phyloP scores from a whole-genome alignment of 1,139 yeast species.

The Protomyces gravidus region DNA sequence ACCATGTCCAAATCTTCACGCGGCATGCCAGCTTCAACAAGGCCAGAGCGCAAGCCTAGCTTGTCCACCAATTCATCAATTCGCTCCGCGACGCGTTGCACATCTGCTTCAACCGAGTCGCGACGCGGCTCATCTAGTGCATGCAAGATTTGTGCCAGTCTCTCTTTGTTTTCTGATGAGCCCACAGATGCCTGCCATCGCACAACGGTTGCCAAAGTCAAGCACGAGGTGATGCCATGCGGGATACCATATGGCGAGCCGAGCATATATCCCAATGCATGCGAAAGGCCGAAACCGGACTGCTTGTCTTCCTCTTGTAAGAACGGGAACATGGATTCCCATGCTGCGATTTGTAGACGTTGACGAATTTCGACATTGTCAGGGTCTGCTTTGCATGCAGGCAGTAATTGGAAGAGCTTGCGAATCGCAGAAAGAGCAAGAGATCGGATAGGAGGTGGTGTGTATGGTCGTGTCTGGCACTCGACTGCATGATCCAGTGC shows the following conservation, averaged over 20 bases:
- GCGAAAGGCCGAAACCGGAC: slow-evolving; percentile 16
- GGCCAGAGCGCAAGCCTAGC: slow-evolving; percentile 11
- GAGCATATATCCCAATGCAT: slow-evolving; percentile 24
- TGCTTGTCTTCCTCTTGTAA: slow-evolving; percentile 21
- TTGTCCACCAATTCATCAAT: slow-evolving; percentile 4
- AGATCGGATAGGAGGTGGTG: slow-evolving; percentile 24
- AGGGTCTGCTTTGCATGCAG: slow-evolving; percentile 26
- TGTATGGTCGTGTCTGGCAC: slow-evolving; percentile 24
- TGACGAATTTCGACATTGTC: slow-evolving; percentile 24
- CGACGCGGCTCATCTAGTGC: neutral
- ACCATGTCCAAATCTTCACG: slow-evolving; percentile 3
- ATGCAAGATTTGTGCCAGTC: slow-evolving; percentile 6
- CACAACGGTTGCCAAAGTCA: slow-evolving; percentile 25
- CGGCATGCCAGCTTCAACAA: slow-evolving; percentile 15
- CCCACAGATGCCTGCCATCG: slow-evolving; percentile 13
- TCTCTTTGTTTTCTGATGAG: slow-evolving; percentile 4
- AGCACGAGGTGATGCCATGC: slow-evolving; percentile 27
- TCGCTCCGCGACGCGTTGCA: slow-evolving; percentile 12
- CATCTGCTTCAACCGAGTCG: slow-evolving; percentile 6
- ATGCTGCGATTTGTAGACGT: slow-evolving; percentile 25
- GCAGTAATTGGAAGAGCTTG: slow-evolving; percentile 26
- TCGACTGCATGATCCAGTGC: slow-evolving; percentile 31
- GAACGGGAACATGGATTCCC: slow-evolving; percentile 29
- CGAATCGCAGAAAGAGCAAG: slow-evolving; percentile 27
- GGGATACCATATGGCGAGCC: slow-evolving; percentile 26